Conservation (phyloP, 148 eudicot species). For the Euryodendron excelsum region DNA sequence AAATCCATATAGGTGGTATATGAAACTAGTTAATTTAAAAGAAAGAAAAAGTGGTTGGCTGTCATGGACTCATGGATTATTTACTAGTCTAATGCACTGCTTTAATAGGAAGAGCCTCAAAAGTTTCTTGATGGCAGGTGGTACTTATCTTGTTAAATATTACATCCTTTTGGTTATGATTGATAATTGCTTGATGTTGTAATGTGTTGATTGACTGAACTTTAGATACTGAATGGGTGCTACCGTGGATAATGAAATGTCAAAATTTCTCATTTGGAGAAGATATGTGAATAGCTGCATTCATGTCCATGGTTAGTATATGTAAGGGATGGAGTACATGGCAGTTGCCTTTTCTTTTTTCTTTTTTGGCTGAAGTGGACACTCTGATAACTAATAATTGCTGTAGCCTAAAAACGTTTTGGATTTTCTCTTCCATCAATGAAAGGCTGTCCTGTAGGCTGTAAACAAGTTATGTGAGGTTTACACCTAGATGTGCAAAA, state of each 20-base stretch:
- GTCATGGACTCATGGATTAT: background rate
- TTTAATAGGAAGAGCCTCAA: background rate
- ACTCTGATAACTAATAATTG: background rate
- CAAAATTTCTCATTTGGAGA: background rate
- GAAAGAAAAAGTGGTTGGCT: background rate
- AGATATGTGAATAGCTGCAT: background rate
- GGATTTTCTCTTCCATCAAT: background rate
- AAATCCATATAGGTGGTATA: background rate
- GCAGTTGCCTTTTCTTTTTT: background rate
- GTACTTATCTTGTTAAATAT: background rate
- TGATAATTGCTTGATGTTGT: background rate
- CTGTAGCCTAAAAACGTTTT: background rate
- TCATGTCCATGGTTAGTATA: background rate
- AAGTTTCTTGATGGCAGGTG: background rate
- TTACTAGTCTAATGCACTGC: background rate
- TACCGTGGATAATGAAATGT: background rate
- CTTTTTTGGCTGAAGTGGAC: background rate
- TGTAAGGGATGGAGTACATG: background rate
- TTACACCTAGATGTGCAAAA: no score
- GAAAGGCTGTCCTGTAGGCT: background rate
- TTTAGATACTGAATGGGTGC: background rate
- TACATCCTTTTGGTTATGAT: background rate
- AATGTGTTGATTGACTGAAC: background rate
- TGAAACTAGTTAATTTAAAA: background rate
- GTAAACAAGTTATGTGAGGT: background rate